phyloP scores from a whole-genome alignment of 805 yeast genomes.

The Candida endomychidarum region DNA sequence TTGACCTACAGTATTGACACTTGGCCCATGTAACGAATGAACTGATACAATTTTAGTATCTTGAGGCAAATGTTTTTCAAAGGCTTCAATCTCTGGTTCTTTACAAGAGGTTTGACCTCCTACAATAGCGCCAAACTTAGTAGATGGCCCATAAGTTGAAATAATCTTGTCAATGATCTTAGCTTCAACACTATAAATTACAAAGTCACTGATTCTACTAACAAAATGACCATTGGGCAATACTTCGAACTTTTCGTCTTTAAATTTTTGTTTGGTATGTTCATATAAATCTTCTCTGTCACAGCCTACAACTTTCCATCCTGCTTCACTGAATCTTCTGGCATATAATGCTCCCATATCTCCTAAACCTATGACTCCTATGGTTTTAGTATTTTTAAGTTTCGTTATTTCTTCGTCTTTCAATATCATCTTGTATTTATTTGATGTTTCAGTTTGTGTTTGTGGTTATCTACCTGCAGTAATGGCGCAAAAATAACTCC shows the following conservation, averaged over 20 bases:
- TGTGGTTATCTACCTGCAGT: no score
- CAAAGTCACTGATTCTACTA: conserved; percentile 76
- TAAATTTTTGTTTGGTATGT: conserved; percentile 39
- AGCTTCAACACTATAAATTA: conserved; percentile 92
- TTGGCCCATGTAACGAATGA: conserved; percentile 95
- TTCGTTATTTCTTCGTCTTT: conserved; percentile 13
- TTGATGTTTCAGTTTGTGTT: background rate
- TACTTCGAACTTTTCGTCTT: conserved; percentile 50
- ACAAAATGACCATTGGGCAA: conserved; percentile 81
- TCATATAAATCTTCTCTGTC: conserved; percentile 70
- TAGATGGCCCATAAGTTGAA: conserved; percentile 68
- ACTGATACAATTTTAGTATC: conserved; percentile 84
- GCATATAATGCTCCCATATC: conserved; percentile 97
- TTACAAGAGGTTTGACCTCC: conserved; percentile 99
- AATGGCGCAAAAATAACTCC: no score
- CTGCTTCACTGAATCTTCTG: conserved; percentile 68
- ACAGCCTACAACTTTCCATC: conserved; percentile 89
- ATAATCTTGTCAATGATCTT: conserved; percentile 77
- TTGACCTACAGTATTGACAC: conserved; percentile 84
- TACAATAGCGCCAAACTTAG: conserved; percentile 84
- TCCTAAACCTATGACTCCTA: conserved; percentile 95
- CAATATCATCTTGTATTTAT: conserved; percentile 13
- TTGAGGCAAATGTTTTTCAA: conserved; percentile 68
- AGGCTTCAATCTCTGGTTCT: conserved; percentile 83
- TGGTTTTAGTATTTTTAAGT: conserved; percentile 42